Evolutionary conservation across 1,139 yeast species (phyloP).

Genomic region (Hansenula sp.): DNA sequence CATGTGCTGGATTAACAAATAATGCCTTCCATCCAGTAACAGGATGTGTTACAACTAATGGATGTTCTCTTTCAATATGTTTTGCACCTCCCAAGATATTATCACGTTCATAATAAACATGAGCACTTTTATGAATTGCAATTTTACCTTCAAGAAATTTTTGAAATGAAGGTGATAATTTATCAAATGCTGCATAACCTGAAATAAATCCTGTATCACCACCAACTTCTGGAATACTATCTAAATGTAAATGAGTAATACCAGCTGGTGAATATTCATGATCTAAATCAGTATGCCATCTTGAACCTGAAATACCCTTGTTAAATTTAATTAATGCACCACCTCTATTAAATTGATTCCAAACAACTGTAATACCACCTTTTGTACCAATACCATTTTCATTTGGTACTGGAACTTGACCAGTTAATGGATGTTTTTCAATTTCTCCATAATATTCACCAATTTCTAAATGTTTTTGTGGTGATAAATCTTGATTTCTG

Average conservation of each 20-base stretch:
- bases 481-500: constrained; percentile 42
- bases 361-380: constrained; percentile 44
- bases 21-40: constrained; percentile 44
- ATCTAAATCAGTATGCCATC: constrained; percentile 44
- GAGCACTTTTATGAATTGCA: constrained; percentile 30
- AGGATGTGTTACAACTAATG: constrained; percentile 42
- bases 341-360: constrained; percentile 38
- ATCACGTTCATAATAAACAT: constrained; percentile 26
- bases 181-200: constrained; percentile 41
- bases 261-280: constrained; percentile 33
- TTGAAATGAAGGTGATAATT: constrained; percentile 37
- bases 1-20: constrained; percentile 31
- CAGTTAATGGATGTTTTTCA: constrained; percentile 46
- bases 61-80: constrained; percentile 34
- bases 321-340: constrained; percentile 6
- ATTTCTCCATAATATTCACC: constrained; percentile 44
- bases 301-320: constrained; percentile 8
- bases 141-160: constrained; percentile 35
- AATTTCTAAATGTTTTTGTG: constrained; percentile 39
- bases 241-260: constrained; percentile 36
- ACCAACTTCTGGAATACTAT: constrained; percentile 36
- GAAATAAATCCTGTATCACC: constrained; percentile 44
- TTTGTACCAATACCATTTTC: too few species aligned
- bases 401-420: too few species aligned
- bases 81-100: constrained; percentile 28